Percentiles rank a stretch among this genome's conserved stretches.
phyloP scores from a whole-genome alignment of 257 asterid species.

The Petrea volubilis region DNA sequence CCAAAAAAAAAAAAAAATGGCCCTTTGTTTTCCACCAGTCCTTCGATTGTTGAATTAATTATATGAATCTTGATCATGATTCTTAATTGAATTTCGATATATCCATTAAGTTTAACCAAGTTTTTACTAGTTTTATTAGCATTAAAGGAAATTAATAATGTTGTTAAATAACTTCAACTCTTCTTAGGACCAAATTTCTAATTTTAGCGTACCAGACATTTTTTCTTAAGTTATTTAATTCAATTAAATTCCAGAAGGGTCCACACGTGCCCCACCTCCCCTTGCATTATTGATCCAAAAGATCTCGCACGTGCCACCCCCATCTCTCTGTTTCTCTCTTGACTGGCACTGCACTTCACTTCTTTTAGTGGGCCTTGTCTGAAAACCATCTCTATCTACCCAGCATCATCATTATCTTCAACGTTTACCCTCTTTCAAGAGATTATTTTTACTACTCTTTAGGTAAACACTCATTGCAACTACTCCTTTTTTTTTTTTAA shows the following conservation, averaged over 20 bases:
- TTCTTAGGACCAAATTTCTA: background rate
- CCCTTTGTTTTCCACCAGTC: no score
- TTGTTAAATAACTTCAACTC: no score
- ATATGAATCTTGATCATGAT: no score
- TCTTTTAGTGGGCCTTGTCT: constrained; percentile 45
- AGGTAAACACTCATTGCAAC: constrained; percentile 28
- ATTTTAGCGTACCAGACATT: background rate
- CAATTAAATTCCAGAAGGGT: constrained; percentile 21
- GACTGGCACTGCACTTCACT: constrained; percentile 36
- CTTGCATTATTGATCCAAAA: constrained; percentile 38
- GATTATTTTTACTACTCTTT: constrained; percentile 22
- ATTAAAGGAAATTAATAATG: no score
- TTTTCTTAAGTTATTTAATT: constrained; percentile 15
- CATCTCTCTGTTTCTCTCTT: constrained; percentile 23
- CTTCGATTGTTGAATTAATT: background rate
- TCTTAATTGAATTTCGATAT: no score
- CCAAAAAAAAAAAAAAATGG: no score
- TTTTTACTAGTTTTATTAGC: no score
- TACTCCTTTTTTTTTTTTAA: background rate
- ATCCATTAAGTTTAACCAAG: no score
- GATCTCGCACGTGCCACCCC: constrained; percentile 44
- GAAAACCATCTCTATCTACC: constrained; percentile 39
- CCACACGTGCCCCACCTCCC: constrained; percentile 33
- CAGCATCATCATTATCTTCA: constrained; percentile 47
- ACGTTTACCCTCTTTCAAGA: constrained; percentile 26